Evolutionary conservation across 306 rosid species (phyloP), one percentile per base, ranked within the genome.

Genomic region (Glycine latifolia): DNA sequence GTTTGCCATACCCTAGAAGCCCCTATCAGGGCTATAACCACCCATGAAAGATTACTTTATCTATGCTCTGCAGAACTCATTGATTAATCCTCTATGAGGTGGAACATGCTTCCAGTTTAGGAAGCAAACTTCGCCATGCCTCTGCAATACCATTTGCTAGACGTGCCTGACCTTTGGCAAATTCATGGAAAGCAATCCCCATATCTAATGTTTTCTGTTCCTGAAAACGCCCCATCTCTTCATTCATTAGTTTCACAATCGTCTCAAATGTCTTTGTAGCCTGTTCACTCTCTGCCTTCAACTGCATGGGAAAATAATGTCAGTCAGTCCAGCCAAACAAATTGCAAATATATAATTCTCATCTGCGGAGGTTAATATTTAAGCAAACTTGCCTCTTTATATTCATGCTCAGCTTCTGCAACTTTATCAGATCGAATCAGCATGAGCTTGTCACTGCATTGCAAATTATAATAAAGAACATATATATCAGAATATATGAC

Each of bases 121-220:
- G 99, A 66, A 94, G 91, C 77, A 96, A 91, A 88, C 98, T 94
- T 82, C 95, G 86, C 99, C 98, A 96, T 0, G 98, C 98, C 53
- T 89, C 96, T 2, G 98, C 99, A 60, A 94, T 90, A 44, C 90
- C 82, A 26, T 90, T 96, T 17, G 99, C 94, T 37, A 94, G 86
- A 61, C 94, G 96, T 4, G 97, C 98, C 88, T 96, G 99, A 39
- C 99, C 98, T 85, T 88, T 92, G 33, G 99, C 99, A 73, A 96
- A 96, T 87, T 94, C 98, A 14, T 96, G 97, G 85, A 96, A 96
- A 78, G 98, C 97, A 46, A 91, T 80, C 52, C 98, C 99, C 94
- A 96, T 83, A 68, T 96, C 99, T 68, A 74, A 74, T 67, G 99
- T 96, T 81, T 94, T 94, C 90, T 94, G 97, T 69, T 92, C 98